Conservation (phyloP, 345 rosid genomes). For the Salix dunnii region DNA sequence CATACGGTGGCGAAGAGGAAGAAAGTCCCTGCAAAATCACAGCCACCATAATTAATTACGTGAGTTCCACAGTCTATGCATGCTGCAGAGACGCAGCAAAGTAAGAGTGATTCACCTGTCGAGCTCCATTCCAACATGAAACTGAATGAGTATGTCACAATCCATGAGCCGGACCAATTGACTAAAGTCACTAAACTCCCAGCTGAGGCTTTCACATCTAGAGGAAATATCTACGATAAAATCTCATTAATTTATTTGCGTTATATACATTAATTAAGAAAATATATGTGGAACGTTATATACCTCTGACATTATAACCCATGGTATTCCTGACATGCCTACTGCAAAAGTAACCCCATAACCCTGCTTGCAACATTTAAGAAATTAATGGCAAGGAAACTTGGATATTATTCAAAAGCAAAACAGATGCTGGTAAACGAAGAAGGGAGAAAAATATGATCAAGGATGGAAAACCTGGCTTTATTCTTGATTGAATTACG, state of each 20-base stretch:
- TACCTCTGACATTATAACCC: slow-evolving; percentile 90
- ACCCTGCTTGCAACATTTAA: slow-evolving; percentile 25
- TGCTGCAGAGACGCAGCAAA: no score
- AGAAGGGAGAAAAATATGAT: no score
- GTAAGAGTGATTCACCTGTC: neutral
- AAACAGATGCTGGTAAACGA: no score
- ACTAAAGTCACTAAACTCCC: slow-evolving; percentile 1
- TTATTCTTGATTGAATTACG: no score
- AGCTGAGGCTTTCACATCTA: slow-evolving; percentile 1
- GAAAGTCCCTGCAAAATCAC: slow-evolving; percentile 6
- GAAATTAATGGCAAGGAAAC: no score
- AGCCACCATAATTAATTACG: neutral
- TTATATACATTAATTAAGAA: neutral
- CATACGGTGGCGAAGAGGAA: slow-evolving; percentile 1
- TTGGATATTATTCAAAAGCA: no score
- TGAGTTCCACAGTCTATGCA: no score
- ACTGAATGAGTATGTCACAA: neutral
- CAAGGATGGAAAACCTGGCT: no score
- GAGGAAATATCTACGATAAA: neutral
- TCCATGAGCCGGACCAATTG: neutral
- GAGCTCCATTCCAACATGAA: neutral
- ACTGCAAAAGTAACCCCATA: slow-evolving; percentile 46
- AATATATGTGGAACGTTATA: no score
- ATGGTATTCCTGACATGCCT: slow-evolving; percentile 76
- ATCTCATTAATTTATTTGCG: no score